A percentile compares a stretch with the other conserved stretches of the same genome.
These are phyloP conservation scores for Eucalyptus regnans DNA, from an alignment of 345 rosid species.

Conservation along the genomic window DNA sequence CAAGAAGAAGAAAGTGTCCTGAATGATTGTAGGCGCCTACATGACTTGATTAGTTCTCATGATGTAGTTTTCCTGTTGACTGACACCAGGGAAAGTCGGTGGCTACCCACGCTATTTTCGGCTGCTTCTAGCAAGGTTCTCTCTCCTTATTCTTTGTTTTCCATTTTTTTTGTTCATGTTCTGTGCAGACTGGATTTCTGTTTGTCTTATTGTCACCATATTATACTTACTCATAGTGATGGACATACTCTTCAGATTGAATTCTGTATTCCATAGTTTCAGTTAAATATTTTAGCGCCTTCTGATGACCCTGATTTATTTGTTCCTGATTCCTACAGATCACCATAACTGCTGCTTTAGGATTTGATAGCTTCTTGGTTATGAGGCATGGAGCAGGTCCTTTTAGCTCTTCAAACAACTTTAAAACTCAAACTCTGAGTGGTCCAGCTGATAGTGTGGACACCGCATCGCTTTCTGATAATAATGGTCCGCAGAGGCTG, in stretches of 20 bases:
- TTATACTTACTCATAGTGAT: neutral
- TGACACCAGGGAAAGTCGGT: conserved; percentile 97
- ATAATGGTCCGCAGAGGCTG: conserved; percentile 36
- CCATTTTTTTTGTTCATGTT: neutral
- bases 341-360: conserved; percentile 82
- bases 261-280: neutral
- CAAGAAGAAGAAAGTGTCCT: conserved; percentile 70
- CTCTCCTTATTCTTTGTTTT: neutral
- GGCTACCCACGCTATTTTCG: conserved; percentile 85
- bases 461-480: conserved; percentile 26
- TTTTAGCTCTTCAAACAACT: conserved; percentile 9
- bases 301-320: neutral
- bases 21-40: conserved; percentile 57
- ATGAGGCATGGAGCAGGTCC: conserved; percentile 99
- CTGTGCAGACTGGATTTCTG: neutral
- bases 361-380: conserved; percentile 94
- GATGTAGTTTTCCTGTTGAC: conserved; percentile 91
- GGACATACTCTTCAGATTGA: neutral
- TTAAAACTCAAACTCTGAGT: conserved; percentile 9
- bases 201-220: neutral
- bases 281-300: neutral
- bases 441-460: conserved; percentile 22
- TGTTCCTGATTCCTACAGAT: conserved; percentile 33
- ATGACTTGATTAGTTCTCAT: conserved; percentile 64
- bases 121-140: conserved; percentile 75